These are phyloP conservation scores for Kodamaea kaohsiungensis DNA, from an alignment of 805 yeast species.

Conservation along the genomic window DNA sequence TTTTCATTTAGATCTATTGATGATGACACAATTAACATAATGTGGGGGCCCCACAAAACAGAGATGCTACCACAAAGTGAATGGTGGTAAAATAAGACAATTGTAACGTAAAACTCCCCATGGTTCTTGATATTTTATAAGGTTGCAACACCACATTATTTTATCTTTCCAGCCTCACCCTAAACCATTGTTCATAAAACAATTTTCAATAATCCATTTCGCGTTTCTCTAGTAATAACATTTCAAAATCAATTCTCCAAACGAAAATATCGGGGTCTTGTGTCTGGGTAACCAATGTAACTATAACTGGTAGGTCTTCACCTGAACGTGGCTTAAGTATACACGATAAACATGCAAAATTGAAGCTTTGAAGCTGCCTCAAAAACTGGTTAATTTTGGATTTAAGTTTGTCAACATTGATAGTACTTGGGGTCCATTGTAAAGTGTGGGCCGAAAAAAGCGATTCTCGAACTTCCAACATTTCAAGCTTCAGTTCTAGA, in stretches of 20 bases:
- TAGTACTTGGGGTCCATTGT: not conserved
- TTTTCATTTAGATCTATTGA: too few relatives aligned
- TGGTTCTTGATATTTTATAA: too few relatives aligned
- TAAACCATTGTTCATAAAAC: not conserved
- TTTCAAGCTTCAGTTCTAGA: not conserved
- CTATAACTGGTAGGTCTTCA: conserved; percentile 9
- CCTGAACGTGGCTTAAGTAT: conserved; percentile 1
- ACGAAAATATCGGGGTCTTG: not conserved
- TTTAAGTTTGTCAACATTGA: conserved; percentile 6
- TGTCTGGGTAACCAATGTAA: conserved; percentile 10
- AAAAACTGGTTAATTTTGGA: conserved; percentile 7
- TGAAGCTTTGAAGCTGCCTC: not conserved
- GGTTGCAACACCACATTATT: not conserved
- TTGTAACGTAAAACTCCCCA: too few relatives aligned
- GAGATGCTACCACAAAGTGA: not conserved
- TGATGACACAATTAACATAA: too few relatives aligned
- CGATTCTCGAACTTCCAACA: not conserved
- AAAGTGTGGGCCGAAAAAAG: not conserved
- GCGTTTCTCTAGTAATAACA: not conserved
- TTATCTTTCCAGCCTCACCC: not conserved
- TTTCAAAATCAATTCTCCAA: not conserved
- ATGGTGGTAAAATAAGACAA: not conserved
- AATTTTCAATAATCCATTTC: not conserved
- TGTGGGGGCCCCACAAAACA: not conserved
- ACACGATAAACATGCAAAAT: conserved; percentile 10